Evolutionary conservation across 768 basidiomycete genomes (phyloP), one percentile per base, ranked within the genome.

Genomic region (Nidularia pulvinata): DNA sequence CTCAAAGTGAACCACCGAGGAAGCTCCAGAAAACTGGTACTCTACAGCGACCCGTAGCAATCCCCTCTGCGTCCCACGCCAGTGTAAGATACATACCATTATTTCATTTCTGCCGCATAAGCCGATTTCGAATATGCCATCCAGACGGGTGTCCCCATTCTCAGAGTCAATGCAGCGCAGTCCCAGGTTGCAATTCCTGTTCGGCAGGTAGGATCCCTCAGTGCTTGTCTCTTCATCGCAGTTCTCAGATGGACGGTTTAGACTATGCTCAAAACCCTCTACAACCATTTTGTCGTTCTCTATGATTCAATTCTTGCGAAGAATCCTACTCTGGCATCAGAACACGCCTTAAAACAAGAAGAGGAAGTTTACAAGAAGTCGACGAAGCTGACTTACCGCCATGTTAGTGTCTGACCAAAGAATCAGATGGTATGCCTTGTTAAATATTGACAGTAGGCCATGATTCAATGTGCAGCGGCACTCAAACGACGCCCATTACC

Each of bases 341-440:
- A 92, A 50, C 89, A 96, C 69, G 85, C 94, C 3, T 77, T 93
- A 7, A 80, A 73, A 48, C 93, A 96, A 61, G 94, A 96, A 62
- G 81, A 83, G 34, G 87, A 93, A 55, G 78, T 93, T 0, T 94
- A 93, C 69, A 76, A 74, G 25, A 84, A 83, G 56, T 83, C 89
- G 0, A 87, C 77, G 50, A 93, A 91, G 68, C 66, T 82, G 46
- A 92, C 92, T 0, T 96, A 96, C 68, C 88, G 92, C 48, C 89
- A 89, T 72, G 91, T 91, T 63, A 57, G 83, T 61, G 13, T 36
- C 33, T 42, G 43, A 37, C n/a, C 7, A 37, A 11, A 36, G 50
- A 19, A 36, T 5, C 19, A 7, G 44, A 25, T 7, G 36, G 45
- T 34, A 46, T 33, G 47, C 36, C 51, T 30, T 50, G 42, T 50